phyloP scores from a whole-genome alignment of 148 eudicot genomes.

The Fagopyrum homotropicum region DNA sequence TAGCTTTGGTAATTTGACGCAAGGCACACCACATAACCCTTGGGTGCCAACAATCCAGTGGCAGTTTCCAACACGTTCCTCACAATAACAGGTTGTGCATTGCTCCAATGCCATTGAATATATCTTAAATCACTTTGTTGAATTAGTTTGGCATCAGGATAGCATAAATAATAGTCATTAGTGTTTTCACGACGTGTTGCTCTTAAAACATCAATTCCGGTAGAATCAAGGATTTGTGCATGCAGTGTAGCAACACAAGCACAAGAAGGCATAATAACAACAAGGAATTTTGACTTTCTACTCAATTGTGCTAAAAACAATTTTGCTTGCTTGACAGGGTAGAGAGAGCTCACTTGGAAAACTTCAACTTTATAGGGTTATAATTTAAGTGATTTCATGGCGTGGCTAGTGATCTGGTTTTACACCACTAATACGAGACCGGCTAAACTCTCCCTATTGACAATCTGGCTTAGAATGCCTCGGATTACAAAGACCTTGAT shows the following conservation, averaged over 20 bases:
- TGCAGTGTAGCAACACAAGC: background rate
- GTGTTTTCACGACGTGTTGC: conserved; percentile 57
- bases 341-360: too few relatives aligned
- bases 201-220: conserved; percentile 28
- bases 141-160: conserved; percentile 43
- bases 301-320: conserved; percentile 14
- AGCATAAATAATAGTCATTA: conserved; percentile 55
- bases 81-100: conserved; percentile 87
- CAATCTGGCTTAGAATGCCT: too few relatives aligned
- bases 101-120: conserved; percentile 87
- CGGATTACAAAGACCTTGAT: too few relatives aligned
- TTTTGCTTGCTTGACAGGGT: conserved; percentile 28
- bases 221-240: background rate
- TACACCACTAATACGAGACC: too few relatives aligned
- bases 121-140: conserved; percentile 47
- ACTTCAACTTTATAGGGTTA: too few relatives aligned
- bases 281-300: conserved; percentile 11
- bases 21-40: conserved; percentile 94
- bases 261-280: conserved; percentile 26
- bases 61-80: conserved; percentile 48
- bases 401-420: too few relatives aligned
- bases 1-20: conserved; percentile 35
- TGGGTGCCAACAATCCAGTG: conserved; percentile 92
- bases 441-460: too few relatives aligned
- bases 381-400: too few relatives aligned